A percentile compares a stretch with the other conserved stretches of the same genome.
Evolutionary conservation across 768 basidiomycete species (phyloP).

Genomic region (Amyloporia xantha): DNA sequence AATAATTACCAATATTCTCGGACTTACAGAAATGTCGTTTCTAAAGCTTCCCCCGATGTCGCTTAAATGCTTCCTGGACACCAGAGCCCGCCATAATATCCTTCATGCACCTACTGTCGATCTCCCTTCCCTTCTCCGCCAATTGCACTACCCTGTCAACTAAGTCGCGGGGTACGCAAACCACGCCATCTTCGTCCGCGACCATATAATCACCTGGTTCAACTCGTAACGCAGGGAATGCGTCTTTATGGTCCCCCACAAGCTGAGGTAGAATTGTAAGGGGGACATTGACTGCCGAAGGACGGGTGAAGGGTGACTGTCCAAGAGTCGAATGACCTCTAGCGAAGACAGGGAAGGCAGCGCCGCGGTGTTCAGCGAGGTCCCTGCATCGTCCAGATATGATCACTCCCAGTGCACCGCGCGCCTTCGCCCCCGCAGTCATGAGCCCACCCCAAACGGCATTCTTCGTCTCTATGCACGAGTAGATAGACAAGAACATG

Average conservation of each 20-base stretch:
- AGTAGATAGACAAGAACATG: not conserved
- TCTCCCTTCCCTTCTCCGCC: slow-evolving; percentile 50
- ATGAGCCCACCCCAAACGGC: slow-evolving; percentile 93
- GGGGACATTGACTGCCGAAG: slow-evolving; percentile 67
- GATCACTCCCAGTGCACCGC: slow-evolving; percentile 65
- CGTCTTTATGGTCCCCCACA: slow-evolving; percentile 25
- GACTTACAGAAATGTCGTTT: too few relatives aligned
- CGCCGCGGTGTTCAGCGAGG: slow-evolving; percentile 63
- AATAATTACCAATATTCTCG: too few relatives aligned
- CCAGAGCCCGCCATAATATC: slow-evolving; percentile 75
- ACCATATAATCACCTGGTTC: slow-evolving; percentile 76
- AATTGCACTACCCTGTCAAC: slow-evolving; percentile 49
- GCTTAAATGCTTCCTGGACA: slow-evolving; percentile 70
- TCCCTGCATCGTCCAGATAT: slow-evolving; percentile 86
- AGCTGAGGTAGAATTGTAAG: slow-evolving; percentile 37
- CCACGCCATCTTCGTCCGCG: slow-evolving; percentile 87
- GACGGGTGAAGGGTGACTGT: slow-evolving; percentile 77
- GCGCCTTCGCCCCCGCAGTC: slow-evolving; percentile 77
- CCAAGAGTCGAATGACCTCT: slow-evolving; percentile 80
- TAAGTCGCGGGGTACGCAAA: slow-evolving; percentile 60
- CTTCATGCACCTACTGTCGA: slow-evolving; percentile 65
- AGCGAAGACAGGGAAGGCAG: slow-evolving; percentile 77
- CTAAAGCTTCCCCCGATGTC: slow-evolving; percentile 51
- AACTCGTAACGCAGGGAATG: slow-evolving; percentile 51
- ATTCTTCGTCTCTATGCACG: slow-evolving; percentile 51